Evolutionary conservation across 257 asterid genomes (phyloP), one percentile per base, ranked within the genome.

Genomic region (Rehmannia glutinosa): DNA sequence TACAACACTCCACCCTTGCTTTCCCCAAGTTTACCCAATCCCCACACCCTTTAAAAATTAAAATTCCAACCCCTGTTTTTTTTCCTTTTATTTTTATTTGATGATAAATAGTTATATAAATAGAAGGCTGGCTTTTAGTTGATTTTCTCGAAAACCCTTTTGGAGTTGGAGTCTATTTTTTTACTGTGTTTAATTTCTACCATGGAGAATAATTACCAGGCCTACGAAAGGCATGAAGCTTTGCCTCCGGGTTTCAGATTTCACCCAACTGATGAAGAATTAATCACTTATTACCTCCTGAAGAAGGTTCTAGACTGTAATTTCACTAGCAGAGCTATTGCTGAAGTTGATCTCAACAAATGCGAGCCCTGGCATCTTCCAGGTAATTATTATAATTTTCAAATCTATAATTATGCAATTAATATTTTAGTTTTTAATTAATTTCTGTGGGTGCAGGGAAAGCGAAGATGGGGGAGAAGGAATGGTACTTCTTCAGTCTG

Each of bases 361-460:
- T 87, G 87, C 61, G 98, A 92, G 79, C 98, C 98, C 0, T 92
- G 98, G 98, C 90, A 92, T 6, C 90, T 92, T 2, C 98, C 98
- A 8, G 96, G 97, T 83, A 72, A 0, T 2, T 35, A 4, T 19
- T 47, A 3, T 36, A n/a, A n/a, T n/a, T n/a, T n/a, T n/a, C n/a
- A n/a, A n/a, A n/a, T n/a, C n/a, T n/a, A n/a, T n/a, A n/a, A n/a
- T n/a, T n/a, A n/a, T n/a, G n/a, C n/a, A n/a, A n/a, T n/a, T n/a
- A n/a, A n/a, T n/a, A n/a, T n/a, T n/a, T n/a, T n/a, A n/a, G n/a
- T n/a, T n/a, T n/a, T n/a, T n/a, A n/a, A n/a, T n/a, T n/a, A n/a
- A n/a, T n/a, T n/a, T n/a, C 6, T 33, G 27, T 41, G 16, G 12
- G 17, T 73, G 47, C 66, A 86, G 93, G 69, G 32, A 84, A 81